Evolutionary conservation across 1,284 basidiomycete species (phyloP).

Genomic region (Cryptococcus wingfieldii): DNA sequence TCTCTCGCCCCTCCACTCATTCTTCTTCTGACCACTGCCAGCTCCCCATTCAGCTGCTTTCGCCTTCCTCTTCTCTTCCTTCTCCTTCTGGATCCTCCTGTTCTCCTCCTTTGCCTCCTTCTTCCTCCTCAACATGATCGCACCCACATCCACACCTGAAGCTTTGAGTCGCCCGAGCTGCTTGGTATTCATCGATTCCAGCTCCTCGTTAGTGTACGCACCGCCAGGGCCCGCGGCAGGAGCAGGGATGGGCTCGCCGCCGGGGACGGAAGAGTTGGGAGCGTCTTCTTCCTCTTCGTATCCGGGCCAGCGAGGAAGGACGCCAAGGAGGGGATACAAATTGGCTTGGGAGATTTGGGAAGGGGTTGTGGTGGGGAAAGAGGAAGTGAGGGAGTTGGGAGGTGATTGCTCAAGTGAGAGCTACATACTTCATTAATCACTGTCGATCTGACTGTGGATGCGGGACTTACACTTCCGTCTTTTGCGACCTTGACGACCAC

Average conservation of each 20-base stretch:
- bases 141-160: slow-evolving; percentile 38
- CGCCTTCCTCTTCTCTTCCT: slow-evolving; percentile 12
- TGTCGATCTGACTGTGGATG: neutral
- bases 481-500: slow-evolving; percentile 13
- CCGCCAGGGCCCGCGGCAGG: slow-evolving; percentile 10
- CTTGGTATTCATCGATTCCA: slow-evolving; percentile 27
- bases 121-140: slow-evolving; percentile 23
- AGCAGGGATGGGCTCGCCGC: neutral
- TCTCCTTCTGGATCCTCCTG: slow-evolving; percentile 6
- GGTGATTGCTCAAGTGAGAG: neutral
- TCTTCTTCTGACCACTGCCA: slow-evolving; percentile 5
- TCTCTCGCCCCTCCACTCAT: slow-evolving; percentile 2
- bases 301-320: slow-evolving; percentile 46
- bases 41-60: slow-evolving; percentile 1
- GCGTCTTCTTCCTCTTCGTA: slow-evolving; percentile 41
- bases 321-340: slow-evolving; percentile 38
- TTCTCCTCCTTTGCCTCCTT: slow-evolving; percentile 14
- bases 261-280: slow-evolving; percentile 2
- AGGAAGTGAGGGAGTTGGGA: slow-evolving; percentile 1
- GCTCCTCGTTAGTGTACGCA: slow-evolving; percentile 22
- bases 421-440: slow-evolving; percentile 2
- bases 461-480: slow-evolving; percentile 21
- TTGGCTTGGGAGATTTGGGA: slow-evolving; percentile 23
- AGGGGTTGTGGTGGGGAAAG: slow-evolving; percentile 3
- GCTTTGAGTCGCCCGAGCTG: slow-evolving; percentile 43